Evolutionary conservation across 805 yeast genomes (phyloP).

Genomic region (Starmerella ratchasimensis): DNA sequence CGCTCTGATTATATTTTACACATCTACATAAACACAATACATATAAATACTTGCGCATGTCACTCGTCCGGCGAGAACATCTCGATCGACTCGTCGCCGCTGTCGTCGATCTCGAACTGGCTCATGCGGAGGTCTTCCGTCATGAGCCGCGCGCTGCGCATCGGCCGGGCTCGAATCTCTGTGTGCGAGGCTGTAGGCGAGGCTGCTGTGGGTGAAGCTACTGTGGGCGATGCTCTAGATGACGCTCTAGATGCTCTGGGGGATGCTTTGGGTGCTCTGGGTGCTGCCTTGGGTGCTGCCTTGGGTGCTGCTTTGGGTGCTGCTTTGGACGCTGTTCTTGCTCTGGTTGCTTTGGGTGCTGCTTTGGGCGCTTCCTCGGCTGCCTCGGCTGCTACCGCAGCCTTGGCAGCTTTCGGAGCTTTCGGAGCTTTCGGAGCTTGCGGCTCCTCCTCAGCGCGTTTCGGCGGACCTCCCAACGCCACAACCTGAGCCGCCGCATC

Average conservation of each 20-base stretch:
- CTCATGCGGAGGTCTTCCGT: not conserved
- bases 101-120: not conserved
- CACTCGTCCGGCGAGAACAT: slow-evolving; percentile 8
- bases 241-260: no score
- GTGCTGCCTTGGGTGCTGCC: not conserved
- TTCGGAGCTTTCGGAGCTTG: no score
- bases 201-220: no score
- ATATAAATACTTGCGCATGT: not conserved
- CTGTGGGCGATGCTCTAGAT: no score
- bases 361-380: no score
- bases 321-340: not conserved
- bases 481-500: no score
- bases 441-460: not conserved
- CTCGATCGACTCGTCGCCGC: slow-evolving; percentile 3
- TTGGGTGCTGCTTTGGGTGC: not conserved
- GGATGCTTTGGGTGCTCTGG: not conserved
- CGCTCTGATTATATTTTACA: no score
- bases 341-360: not conserved
- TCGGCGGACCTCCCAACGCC: not conserved
- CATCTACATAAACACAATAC: no score
- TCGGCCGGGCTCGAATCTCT: not conserved
- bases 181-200: no score
- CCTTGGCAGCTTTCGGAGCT: no score
- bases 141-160: not conserved
- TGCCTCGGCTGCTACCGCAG: no score